Conservation (phyloP, 768 basidiomycete genomes). For the Boletus pseudo-olivaceus region DNA sequence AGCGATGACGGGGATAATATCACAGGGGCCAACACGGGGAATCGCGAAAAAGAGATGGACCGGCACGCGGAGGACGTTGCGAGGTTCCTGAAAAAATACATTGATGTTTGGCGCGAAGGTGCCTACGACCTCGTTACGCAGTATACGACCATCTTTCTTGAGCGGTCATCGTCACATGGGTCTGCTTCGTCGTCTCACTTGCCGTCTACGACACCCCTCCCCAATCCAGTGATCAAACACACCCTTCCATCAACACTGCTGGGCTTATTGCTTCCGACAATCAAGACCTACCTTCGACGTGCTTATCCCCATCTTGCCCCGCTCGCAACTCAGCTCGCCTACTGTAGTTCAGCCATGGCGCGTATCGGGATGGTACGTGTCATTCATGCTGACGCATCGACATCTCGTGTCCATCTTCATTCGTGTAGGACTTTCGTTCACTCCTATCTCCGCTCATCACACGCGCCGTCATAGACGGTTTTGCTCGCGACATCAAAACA, state of each 20-base stretch:
- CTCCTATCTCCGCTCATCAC: conserved; percentile 65
- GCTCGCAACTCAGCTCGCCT: conserved; percentile 92
- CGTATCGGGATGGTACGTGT: conserved; percentile 72
- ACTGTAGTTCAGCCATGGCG: conserved; percentile 88
- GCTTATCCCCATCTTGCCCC: conserved; percentile 62
- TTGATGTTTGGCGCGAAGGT: conserved; percentile 89
- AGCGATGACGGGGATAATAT: conserved; percentile 11
- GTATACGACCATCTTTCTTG: conserved; percentile 85
- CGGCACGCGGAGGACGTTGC: conserved; percentile 69
- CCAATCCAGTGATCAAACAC: conserved; percentile 26
- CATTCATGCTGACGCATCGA: neutral
- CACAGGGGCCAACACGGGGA: conserved; percentile 22
- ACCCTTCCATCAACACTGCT: conserved; percentile 32
- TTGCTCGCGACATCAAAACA: conserved; percentile 42
- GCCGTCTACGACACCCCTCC: conserved; percentile 17
- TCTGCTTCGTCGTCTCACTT: conserved; percentile 18
- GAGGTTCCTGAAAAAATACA: conserved; percentile 78
- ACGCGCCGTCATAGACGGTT: conserved; percentile 55
- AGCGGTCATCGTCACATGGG: conserved; percentile 43
- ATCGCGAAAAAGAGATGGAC: conserved; percentile 46
- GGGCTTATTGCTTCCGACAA: conserved; percentile 60
- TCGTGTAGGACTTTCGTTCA: conserved; percentile 58
- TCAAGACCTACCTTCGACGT: conserved; percentile 59
- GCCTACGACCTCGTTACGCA: conserved; percentile 91
- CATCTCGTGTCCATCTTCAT: neutral